Evolutionary conservation across 495 filamentous ascomycete genomes (phyloP).

Genomic region (Neurospora sublineolata): DNA sequence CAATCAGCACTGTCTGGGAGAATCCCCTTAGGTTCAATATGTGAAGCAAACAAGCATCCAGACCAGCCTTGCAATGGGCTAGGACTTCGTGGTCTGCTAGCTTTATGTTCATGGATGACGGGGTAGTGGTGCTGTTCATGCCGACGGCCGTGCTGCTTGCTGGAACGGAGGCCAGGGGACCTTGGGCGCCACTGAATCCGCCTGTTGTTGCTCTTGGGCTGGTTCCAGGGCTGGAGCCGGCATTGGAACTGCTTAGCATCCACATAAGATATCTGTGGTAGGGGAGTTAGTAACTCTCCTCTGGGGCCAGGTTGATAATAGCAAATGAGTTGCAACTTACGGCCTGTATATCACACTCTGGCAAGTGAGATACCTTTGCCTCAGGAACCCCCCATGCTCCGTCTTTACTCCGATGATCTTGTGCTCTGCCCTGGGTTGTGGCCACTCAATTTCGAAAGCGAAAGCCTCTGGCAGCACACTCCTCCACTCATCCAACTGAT

Average conservation of each 20-base stretch:
- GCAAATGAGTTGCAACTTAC: conserved; percentile 9
- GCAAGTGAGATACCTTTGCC: conserved; percentile 36
- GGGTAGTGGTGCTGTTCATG: background rate
- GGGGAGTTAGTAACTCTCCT: background rate
- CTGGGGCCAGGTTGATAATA: background rate
- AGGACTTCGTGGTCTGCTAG: conserved; percentile 14
- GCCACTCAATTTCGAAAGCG: conserved; percentile 20
- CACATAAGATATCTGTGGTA: conserved; percentile 22
- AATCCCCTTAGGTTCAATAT: conserved; percentile 29
- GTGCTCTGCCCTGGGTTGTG: background rate
- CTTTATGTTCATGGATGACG: background rate
- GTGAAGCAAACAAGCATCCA: conserved; percentile 32
- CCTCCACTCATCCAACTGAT: conserved; percentile 35
- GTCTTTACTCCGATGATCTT: conserved; percentile 7
- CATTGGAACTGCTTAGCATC: conserved; percentile 25
- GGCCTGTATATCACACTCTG: conserved; percentile 37
- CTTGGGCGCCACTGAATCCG: background rate
- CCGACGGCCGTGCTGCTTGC: background rate
- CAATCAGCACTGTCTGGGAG: conserved; percentile 32
- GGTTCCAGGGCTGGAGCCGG: background rate
- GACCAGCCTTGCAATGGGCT: conserved; percentile 25
- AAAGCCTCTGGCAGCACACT: conserved; percentile 29
- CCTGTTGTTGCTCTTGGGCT: background rate
- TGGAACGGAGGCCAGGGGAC: background rate
- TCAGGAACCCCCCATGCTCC: conserved; percentile 29